Evolutionary conservation across 2,329 filamentous ascomycete genomes (phyloP).

Genomic region (Fusarium secorum): DNA sequence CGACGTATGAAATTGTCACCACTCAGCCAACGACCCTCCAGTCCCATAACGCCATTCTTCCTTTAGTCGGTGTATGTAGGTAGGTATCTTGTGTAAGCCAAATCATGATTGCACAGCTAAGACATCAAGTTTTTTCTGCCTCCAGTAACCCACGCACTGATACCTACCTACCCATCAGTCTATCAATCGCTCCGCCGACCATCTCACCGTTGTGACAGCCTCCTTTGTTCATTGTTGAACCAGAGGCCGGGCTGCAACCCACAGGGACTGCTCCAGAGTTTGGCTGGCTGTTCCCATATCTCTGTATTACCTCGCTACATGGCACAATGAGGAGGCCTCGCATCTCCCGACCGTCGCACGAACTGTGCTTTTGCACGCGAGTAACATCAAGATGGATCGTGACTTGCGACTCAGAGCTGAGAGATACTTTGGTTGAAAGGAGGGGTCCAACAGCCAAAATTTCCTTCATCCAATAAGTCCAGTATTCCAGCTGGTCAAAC

Average conservation of each 20-base stretch:
- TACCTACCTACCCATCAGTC: neutral
- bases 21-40: neutral
- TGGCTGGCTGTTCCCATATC: conserved; percentile 17
- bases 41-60: conserved; percentile 5
- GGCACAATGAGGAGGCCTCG: conserved; percentile 26
- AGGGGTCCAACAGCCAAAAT: neutral
- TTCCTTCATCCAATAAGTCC: neutral
- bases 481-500: neutral
- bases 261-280: conserved; percentile 19
- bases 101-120: neutral
- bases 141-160: too few relatives aligned
- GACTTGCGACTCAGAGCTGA: conserved; percentile 2
- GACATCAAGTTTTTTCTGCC: neutral
- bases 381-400: conserved; percentile 16
- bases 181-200: conserved; percentile 2
- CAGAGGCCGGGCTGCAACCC: conserved; percentile 26
- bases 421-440: neutral
- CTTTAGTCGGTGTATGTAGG: conserved; percentile 2
- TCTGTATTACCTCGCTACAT: conserved; percentile 31
- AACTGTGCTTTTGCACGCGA: conserved; percentile 8
- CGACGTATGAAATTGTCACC: neutral
- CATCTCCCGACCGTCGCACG: conserved; percentile 30
- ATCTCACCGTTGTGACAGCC: conserved; percentile 31
- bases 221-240: conserved; percentile 28
- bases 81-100: conserved; percentile 16